Percentiles rank a stretch among this genome's conserved stretches.
Evolutionary conservation across 2,329 filamentous ascomycete species (phyloP).

Genomic region (Sarocladiaceae sp.): DNA sequence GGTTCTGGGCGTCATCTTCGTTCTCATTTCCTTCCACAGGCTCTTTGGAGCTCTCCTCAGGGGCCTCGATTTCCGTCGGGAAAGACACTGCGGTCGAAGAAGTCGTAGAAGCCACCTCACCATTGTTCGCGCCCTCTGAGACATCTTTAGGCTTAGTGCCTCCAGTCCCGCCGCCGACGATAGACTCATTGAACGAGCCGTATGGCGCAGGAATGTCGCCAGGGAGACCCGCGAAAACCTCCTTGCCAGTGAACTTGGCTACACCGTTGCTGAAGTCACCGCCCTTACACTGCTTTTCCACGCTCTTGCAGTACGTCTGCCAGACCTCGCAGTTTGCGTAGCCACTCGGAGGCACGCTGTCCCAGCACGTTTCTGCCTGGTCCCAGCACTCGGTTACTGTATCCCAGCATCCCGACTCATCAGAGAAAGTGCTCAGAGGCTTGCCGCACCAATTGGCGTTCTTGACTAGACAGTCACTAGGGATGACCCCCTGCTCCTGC

Average conservation of each 20-base stretch:
- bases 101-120: slow-evolving; percentile 11
- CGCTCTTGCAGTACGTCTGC: slow-evolving; percentile 52
- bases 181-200: slow-evolving; percentile 17
- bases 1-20: neutral
- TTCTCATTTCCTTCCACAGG: neutral
- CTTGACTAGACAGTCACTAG: slow-evolving; percentile 50
- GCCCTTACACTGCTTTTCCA: slow-evolving; percentile 37
- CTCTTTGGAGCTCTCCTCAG: slow-evolving; percentile 1
- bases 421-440: slow-evolving; percentile 51
- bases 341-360: slow-evolving; percentile 52
- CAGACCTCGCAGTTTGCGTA: slow-evolving; percentile 53
- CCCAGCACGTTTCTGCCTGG: slow-evolving; percentile 56
- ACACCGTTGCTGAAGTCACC: slow-evolving; percentile 42
- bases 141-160: neutral
- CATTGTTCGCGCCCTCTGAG: no score
- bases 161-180: slow-evolving; percentile 10
- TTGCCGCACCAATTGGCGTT: slow-evolving; percentile 69
- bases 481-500: slow-evolving; percentile 41
- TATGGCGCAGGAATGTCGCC: slow-evolving; percentile 28
- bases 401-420: slow-evolving; percentile 52
- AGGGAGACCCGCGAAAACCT: slow-evolving; percentile 23
- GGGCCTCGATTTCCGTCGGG: slow-evolving; percentile 4
- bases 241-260: slow-evolving; percentile 30
- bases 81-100: slow-evolving; percentile 8
- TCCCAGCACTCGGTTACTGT: slow-evolving; percentile 49